Conservation (phyloP, 345 rosid genomes). For the Linum tenue region DNA sequence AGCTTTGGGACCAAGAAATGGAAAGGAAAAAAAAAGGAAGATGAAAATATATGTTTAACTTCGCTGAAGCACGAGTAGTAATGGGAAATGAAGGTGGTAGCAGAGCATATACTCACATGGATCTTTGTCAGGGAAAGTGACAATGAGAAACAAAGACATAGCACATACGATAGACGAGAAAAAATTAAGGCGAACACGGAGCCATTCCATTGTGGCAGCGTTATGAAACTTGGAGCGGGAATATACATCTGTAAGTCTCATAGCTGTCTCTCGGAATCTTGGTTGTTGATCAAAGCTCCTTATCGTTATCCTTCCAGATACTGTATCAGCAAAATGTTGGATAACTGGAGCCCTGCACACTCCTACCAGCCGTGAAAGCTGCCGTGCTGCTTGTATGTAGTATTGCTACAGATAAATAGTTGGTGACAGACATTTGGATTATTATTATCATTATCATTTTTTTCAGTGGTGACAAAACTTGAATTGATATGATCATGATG, state of each 20-base stretch:
- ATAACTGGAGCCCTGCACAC: slow-evolving; percentile 64
- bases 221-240: slow-evolving; percentile 45
- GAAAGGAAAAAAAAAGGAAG: not conserved
- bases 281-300: slow-evolving; percentile 64
- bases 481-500: not conserved
- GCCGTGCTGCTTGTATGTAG: slow-evolving; percentile 61
- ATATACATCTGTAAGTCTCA: slow-evolving; percentile 43
- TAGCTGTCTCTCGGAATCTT: slow-evolving; percentile 44
- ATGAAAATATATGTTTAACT: too few species aligned
- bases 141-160: slow-evolving; percentile 46
- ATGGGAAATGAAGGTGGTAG: not conserved
- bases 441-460: too few species aligned
- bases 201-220: slow-evolving; percentile 61
- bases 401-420: slow-evolving; percentile 41
- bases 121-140: slow-evolving; percentile 50
- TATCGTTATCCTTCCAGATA: slow-evolving; percentile 56
- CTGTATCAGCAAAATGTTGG: slow-evolving; percentile 68
- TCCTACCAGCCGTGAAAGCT: slow-evolving; percentile 57
- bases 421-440: too few species aligned
- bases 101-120: slow-evolving; percentile 42
- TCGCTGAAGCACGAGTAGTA: too few species aligned
- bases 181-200: slow-evolving; percentile 57
- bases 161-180: slow-evolving; percentile 46
- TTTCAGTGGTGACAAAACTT: not conserved
- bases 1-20: too few species aligned